Evolutionary conservation across 371 early-diverging fungal species (phyloP), one percentile per base, ranked within the genome.

Genomic region (Mucor piriformis): DNA sequence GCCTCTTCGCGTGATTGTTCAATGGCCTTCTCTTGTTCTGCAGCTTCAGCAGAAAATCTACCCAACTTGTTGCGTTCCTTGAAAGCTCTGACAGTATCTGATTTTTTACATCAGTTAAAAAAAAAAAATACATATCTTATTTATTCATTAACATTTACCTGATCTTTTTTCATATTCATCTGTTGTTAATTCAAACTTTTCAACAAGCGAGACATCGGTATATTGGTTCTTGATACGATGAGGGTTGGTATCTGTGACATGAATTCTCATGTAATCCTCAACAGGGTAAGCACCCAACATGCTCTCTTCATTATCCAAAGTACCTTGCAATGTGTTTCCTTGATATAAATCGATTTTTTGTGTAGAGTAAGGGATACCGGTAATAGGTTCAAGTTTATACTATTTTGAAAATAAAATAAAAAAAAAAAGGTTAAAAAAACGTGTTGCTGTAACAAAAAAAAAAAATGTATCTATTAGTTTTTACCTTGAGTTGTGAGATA

Each of bases 211-310:
- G 2, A 91, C 79, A 76, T 98, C 98, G 21, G 85, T 90, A 71
- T 77, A 97, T 64, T 93, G 89, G 42, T 87, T 86, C 57, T 76
- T 82, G 51, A 77, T 57, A 27, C 83, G 78, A 58, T 79, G 78
- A 32, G 93, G 92, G 67, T 92, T 90, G 21, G 84, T 73, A 61
- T 92, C 90, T 10, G 73, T 58, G 33, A 91, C 90, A 15, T 82
- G 75, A 8, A 94, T 70, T 13, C 82, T 76, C 89, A 89, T 88
- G 55, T 81, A 92, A 72, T 96, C 87, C 44, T 88, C 85, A 0
- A 93, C 86, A 1, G 95, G 92, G 64, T 91, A 97, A 33, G 82
- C 87, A 2, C 97, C 98, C 15, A 97, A 82, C 88, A 93, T 87
- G 44, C 78, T 77, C 6, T 57, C 59, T 38, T 90, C 89, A 66